Evolutionary conservation across 768 basidiomycete genomes (phyloP).

Genomic region (Lactarius sanguifluus): DNA sequence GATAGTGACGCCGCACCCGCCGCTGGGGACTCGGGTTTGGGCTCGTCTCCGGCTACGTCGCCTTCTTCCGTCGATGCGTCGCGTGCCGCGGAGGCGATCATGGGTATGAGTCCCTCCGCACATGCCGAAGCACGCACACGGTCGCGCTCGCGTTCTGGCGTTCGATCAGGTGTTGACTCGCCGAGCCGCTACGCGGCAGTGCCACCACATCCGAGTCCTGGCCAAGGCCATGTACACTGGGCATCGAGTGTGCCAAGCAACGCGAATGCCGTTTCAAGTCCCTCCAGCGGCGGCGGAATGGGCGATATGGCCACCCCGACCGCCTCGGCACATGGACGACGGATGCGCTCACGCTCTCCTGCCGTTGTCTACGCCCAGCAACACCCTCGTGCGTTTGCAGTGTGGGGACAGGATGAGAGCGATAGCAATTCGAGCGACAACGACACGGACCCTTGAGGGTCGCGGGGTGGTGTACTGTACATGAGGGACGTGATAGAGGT

Average conservation of each 20-base stretch:
- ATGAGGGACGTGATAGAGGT: neutral
- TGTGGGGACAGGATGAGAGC: constrained; percentile 87
- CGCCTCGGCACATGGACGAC: constrained; percentile 29
- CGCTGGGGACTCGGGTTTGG: neutral
- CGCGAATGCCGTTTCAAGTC: neutral
- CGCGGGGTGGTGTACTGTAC: neutral
- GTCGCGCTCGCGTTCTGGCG: constrained; percentile 23
- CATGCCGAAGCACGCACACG: constrained; percentile 14
- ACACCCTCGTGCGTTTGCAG: constrained; percentile 64
- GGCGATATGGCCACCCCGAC: constrained; percentile 26
- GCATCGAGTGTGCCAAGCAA: neutral
- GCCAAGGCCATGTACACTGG: constrained; percentile 26
- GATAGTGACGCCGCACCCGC: constrained; percentile 14
- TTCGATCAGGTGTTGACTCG: constrained; percentile 29
- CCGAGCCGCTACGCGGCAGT: constrained; percentile 26
- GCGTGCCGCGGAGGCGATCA: constrained; percentile 27
- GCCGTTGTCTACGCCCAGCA: constrained; percentile 36
- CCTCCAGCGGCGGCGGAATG: constrained; percentile 2
- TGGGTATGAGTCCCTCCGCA: constrained; percentile 21
- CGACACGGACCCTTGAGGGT: constrained; percentile 53
- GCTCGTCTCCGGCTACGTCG: constrained; percentile 10
- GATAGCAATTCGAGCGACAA: constrained; percentile 82
- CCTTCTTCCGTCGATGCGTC: constrained; percentile 16
- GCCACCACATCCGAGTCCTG: constrained; percentile 1
- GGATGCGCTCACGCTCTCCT: constrained; percentile 31